Base-by-base conservation (phyloP, 2,329 filamentous ascomycete species). In the Talaromyces verruculosus region DNA sequence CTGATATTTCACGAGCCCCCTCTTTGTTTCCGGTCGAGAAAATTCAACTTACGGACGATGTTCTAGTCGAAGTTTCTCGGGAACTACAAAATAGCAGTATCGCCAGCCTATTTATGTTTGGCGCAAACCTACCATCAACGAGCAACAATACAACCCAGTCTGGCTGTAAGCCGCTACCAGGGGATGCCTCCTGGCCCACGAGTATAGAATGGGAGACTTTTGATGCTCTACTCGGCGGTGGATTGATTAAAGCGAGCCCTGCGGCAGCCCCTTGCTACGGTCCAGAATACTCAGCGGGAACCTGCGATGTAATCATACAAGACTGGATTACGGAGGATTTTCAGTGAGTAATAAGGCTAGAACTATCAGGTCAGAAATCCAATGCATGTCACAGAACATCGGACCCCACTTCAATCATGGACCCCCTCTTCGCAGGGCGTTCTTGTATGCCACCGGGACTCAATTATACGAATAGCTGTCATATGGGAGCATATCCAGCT, bases 141-240 rank as follows among this genome's bases (percentile, higher is more conserved):
- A n/a, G n/a, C 5, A 19, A 35, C 13, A 35, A n/a, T 35, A 17
- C 10, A 17, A 2, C 51, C 17, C 6, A 57, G 28, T n/a, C 51
- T 19, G 28, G 13, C 30, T 57, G 51, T 19, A 57, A 57, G n/a
- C 30, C 33, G 17, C 15, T 57, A 11, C 72, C 72, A 15, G 55
- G 70, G 43, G 69, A 79, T 53, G 65, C 39, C 13, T 80, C 77
- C 67, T 81, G 79, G 78, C 79, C 79, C 1, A 71, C 73, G 2
- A 22, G 61, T 10, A 64, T 73, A 3, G 70, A 77, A 41, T 81
- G 79, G 79, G 67, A 70, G 7, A 59, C 69, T 2, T 70, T 81
- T 33, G 81, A 81, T 64, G 61, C 66, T 19, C 75, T 78, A 2
- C 68, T 80, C 28, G 68, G 72, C 8, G 78, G 79, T 1, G 74